phyloP scores from a whole-genome alignment of 148 eudicot species.

The Gaultheria prostrata region DNA sequence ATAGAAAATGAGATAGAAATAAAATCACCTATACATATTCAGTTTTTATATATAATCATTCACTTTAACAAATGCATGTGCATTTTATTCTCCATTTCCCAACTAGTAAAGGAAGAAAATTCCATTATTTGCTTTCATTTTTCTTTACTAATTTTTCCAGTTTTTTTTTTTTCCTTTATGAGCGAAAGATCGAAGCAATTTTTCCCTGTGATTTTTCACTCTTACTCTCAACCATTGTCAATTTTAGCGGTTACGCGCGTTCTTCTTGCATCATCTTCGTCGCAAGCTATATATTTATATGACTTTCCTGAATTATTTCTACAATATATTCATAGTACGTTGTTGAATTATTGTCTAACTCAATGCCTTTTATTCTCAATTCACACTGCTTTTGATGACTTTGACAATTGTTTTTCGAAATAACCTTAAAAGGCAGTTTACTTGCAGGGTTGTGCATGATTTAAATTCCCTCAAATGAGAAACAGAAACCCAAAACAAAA shows the following conservation, averaged over 20 bases:
- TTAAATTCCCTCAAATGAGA: not conserved
- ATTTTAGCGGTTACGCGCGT: not conserved
- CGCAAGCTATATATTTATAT: not conserved
- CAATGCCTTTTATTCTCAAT: not conserved
- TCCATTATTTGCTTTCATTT: too few species aligned
- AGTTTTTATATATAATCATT: too few species aligned
- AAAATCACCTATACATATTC: not conserved
- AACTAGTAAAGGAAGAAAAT: too few species aligned
- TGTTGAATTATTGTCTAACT: not conserved
- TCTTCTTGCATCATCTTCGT: not conserved
- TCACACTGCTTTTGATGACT: not conserved
- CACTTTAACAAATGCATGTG: too few species aligned
- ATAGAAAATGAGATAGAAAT: not conserved
- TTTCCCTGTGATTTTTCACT: not conserved
- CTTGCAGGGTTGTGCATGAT: not conserved
- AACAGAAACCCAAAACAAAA: not conserved
- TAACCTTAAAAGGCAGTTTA: not conserved
- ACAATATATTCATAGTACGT: not conserved
- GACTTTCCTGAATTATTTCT: not conserved
- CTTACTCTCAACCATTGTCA: not conserved
- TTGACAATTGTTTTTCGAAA: not conserved
- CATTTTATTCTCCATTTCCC: too few species aligned
- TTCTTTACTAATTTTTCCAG: too few species aligned
- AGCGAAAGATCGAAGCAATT: too few species aligned
- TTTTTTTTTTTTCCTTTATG: too few species aligned